phyloP scores from a whole-genome alignment of 2,329 filamentous ascomycete species.

The Pyricularia pennisetigena region DNA sequence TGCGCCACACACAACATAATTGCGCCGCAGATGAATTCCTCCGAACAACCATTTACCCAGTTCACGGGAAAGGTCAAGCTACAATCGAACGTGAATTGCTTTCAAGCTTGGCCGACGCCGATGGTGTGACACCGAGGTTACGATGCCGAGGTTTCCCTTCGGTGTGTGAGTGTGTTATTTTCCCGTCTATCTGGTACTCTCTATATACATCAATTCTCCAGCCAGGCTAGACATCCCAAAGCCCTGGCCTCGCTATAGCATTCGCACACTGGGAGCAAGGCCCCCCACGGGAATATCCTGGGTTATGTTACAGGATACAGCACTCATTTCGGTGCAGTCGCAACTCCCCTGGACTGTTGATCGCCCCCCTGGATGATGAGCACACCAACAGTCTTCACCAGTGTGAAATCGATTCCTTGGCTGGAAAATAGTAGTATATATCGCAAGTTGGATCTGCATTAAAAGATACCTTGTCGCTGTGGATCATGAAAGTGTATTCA shows the following conservation, averaged over 20 bases:
- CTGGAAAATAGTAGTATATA: not conserved
- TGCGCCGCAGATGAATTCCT: not conserved
- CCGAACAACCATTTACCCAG: not conserved
- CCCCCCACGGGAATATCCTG: not conserved
- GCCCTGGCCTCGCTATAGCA: not conserved
- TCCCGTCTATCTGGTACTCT: not conserved
- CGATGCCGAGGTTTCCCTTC: not conserved
- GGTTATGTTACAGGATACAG: not conserved
- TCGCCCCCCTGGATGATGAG: not conserved
- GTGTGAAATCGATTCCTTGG: not conserved
- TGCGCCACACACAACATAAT: not conserved
- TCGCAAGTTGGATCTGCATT: not conserved
- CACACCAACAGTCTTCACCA: not conserved
- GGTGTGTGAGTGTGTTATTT: not conserved
- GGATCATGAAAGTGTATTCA: not conserved
- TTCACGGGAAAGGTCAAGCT: not conserved
- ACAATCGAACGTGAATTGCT: not conserved
- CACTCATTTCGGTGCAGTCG: not conserved
- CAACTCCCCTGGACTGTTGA: not conserved
- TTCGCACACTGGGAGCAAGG: not conserved
- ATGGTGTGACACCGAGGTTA: not conserved
- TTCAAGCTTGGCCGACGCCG: not conserved
- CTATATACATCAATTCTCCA: not conserved
- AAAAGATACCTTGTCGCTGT: not conserved
- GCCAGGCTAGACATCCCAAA: too few species aligned